Base-by-base conservation (phyloP, 1,284 basidiomycete species). In the Fomes fomentarius region DNA sequence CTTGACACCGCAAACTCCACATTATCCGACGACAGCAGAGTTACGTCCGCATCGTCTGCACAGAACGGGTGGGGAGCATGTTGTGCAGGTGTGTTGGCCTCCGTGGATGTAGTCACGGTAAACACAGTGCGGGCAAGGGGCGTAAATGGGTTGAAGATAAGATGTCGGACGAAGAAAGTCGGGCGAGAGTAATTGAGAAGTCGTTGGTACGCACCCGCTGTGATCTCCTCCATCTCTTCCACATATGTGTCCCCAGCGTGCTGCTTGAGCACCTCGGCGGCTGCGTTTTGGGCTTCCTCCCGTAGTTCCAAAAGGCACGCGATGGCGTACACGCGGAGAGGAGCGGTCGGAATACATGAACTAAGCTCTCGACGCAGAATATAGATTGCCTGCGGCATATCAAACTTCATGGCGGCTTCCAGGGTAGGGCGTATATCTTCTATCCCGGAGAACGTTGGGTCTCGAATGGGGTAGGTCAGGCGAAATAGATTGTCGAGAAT, bases 331-430 rank as follows among this genome's bases (percentile, higher is more conserved):
- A 72, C 52, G 12, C 64, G 66, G 15, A 74, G 39, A 0, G 76
- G 67, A 7, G 69, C 65, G 6, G 56, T 58, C n/a, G 61, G 53
- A 14, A 72, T 33, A 38, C 72, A 65, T 1, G 54, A 54, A 0
- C 60, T 43, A 2, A 66, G 46, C 38, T 60, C 15, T 58, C 65
- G 10, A 2, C 35, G 44, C 22, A 50, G 40, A 24, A 49, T 26
- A 3, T 52, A 22, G 17, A 58, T 41, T 1, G 54, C 56, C 24
- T 61, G 40, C 41, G 69, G 67, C 69, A 76, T 73, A 10, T 64
- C 62, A 28, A 76, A 75, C 43, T 77, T 77, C 12, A 66, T 43
- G 3, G 70, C 71, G 0, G 69, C 72, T 33, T 63, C 63, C n/a
- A 73, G 52, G 3, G 70, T 58, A 1, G 43, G 54, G 10, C 67